These are phyloP conservation scores for Trichophyton verrucosum DNA, from an alignment of 2,329 filamentous ascomycete species.

Conservation along the genomic window DNA sequence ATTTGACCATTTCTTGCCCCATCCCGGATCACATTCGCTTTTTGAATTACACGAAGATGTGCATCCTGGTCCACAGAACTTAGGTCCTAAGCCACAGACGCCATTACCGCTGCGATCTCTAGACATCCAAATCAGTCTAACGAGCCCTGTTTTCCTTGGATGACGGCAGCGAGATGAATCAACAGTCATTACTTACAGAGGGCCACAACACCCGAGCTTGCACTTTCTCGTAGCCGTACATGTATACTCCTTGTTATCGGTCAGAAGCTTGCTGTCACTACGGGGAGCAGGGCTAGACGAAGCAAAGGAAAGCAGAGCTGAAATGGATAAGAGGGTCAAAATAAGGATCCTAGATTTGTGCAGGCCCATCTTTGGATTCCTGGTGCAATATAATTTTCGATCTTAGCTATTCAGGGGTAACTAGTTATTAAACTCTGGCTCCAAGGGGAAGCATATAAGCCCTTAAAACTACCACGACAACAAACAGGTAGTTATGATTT, in stretches of 20 bases:
- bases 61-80: conserved; percentile 18
- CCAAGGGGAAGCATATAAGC: no score
- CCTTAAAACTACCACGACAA: no score
- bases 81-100: conserved; percentile 15
- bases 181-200: not conserved
- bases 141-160: no score
- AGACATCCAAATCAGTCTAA: not conserved
- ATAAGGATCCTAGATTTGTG: not conserved
- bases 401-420: no score
- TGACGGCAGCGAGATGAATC: no score
- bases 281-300: not conserved
- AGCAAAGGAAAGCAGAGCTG: not conserved
- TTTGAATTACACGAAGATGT: conserved; percentile 19
- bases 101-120: not conserved
- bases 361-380: not conserved
- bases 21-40: conserved; percentile 22
- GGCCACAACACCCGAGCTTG: conserved; percentile 9
- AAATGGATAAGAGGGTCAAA: not conserved
- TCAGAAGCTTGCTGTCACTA: not conserved
- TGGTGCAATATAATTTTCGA: not conserved
- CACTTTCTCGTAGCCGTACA: conserved; percentile 6
- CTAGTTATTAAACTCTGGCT: no score
- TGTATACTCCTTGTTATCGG: conserved; percentile 1
- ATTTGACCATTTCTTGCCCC: conserved; percentile 17
- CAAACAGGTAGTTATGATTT: no score